Evolutionary conservation across 2,329 filamentous ascomycete species (phyloP).

Genomic region (Chaetomium sp.): DNA sequence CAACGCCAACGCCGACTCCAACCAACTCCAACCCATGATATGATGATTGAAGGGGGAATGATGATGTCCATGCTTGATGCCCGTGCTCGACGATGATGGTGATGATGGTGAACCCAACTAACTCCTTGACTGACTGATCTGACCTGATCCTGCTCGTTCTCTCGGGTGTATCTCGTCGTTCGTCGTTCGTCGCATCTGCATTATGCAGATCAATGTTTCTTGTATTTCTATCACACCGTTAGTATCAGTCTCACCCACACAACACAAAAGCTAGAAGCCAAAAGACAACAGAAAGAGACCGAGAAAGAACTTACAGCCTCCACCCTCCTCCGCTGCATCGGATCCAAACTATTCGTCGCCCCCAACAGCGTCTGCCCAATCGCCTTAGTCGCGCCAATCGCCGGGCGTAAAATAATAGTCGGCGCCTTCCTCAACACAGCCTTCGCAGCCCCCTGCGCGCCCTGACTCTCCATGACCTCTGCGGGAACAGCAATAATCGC

Average conservation of each 20-base stretch:
- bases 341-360: conserved; percentile 86
- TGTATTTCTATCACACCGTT: conserved; percentile 39
- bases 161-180: neutral
- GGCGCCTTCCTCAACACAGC: conserved; percentile 77
- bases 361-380: conserved; percentile 86
- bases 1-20: no score
- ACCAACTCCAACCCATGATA: no score
- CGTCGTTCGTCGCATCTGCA: neutral
- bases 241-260: conserved; percentile 1
- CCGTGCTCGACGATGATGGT: no score
- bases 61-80: no score
- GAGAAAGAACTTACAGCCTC: conserved; percentile 70
- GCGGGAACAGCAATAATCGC: conserved; percentile 92
- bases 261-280: neutral
- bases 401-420: conserved; percentile 86
- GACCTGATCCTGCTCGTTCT: no score
- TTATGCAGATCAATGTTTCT: conserved; percentile 31
- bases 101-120: no score
- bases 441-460: conserved; percentile 70
- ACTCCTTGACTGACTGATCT: no score
- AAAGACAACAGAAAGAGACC: neutral
- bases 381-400: conserved; percentile 82
- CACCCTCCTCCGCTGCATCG: conserved; percentile 68
- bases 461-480: conserved; percentile 81
- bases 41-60: no score